A percentile compares a stretch with the other conserved stretches of the same genome.
Conservation (phyloP, 305 asterid genomes). For the Galium porrigens region DNA sequence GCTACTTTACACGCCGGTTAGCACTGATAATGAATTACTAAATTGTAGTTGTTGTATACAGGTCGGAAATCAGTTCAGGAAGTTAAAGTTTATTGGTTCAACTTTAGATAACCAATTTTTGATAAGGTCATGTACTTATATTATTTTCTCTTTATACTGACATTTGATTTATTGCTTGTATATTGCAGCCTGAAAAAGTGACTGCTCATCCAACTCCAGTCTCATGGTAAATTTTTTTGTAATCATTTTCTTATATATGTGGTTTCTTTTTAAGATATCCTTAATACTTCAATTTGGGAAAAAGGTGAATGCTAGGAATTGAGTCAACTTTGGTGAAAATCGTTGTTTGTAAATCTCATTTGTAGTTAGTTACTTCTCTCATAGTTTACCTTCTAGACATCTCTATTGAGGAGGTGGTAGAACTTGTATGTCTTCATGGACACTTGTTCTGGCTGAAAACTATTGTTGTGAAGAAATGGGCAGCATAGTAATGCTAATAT, state of each 20-base stretch:
- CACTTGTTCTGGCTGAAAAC: not conserved
- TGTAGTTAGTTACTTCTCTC: too few species aligned
- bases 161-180: constrained; percentile 7
- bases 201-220: constrained; percentile 63
- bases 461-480: not conserved
- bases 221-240: constrained; percentile 50
- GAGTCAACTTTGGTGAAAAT: not conserved
- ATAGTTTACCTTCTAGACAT: not conserved
- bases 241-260: not conserved
- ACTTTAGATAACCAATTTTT: not conserved
- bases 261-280: not conserved
- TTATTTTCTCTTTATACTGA: not conserved
- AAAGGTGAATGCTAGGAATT: not conserved
- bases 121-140: not conserved
- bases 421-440: not conserved
- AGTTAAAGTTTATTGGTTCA: not conserved
- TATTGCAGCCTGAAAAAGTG: constrained; percentile 61
- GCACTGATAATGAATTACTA: not conserved
- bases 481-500: not conserved
- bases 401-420: not conserved
- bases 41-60: not conserved
- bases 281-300: not conserved
- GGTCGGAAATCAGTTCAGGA: not conserved
- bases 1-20: not conserved
- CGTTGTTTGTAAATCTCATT: not conserved